Evolutionary conservation across 2,329 filamentous ascomycete genomes (phyloP).

Genomic region (Neofusicoccum laricinum): DNA sequence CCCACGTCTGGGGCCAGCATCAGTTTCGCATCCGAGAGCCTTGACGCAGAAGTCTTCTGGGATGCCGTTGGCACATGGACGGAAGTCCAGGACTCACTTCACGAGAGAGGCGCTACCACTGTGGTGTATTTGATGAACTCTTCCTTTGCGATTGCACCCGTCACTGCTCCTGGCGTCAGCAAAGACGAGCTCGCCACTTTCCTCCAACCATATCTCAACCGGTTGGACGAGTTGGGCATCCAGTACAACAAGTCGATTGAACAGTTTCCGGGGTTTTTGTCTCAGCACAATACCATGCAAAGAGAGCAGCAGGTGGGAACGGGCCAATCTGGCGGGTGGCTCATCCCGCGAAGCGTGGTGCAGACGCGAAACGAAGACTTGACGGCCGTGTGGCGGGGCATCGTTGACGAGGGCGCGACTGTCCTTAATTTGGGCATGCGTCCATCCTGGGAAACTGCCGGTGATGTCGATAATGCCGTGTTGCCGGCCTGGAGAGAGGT

Average conservation of each 20-base stretch:
- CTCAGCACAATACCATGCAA: neutral
- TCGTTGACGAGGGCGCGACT: neutral
- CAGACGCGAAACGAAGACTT: constrained; percentile 21
- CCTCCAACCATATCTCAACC: constrained; percentile 26
- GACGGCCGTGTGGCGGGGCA: constrained; percentile 17
- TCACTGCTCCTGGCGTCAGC: neutral
- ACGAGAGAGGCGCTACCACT: constrained; percentile 17
- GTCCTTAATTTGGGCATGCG: constrained; percentile 15
- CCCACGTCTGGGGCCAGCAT: constrained; percentile 26
- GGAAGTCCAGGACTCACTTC: neutral
- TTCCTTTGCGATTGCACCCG: constrained; percentile 9
- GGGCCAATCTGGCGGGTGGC: constrained; percentile 23
- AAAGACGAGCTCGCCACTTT: neutral
- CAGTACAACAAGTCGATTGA: neutral
- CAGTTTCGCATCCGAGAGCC: constrained; percentile 10
- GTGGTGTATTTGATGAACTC: constrained; percentile 23
- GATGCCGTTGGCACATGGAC: neutral
- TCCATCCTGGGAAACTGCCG: constrained; percentile 17
- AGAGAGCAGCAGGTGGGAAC: constrained; percentile 25
- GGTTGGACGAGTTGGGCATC: constrained; percentile 16
- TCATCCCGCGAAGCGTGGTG: constrained; percentile 14
- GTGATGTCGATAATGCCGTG: constrained; percentile 15
- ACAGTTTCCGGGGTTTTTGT: neutral
- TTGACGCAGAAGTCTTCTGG: neutral
- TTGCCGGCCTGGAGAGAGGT: neutral